A percentile compares a stretch with the other conserved stretches of the same genome.
phyloP scores from a whole-genome alignment of 1,284 basidiomycete species.

The Psilocybe mexicana region DNA sequence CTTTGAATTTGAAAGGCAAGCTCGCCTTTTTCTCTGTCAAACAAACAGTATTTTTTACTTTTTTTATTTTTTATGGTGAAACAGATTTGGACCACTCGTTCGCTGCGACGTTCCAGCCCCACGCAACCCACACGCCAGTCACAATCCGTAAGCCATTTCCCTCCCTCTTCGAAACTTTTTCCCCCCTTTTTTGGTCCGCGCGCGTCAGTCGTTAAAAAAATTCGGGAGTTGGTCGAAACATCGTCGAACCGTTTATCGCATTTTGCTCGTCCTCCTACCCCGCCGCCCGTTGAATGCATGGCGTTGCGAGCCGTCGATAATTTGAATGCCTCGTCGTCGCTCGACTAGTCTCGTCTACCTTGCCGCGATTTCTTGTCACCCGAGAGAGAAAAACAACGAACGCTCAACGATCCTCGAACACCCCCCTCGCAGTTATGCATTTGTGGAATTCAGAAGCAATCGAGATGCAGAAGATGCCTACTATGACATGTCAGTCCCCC shows the following conservation, averaged over 20 bases:
- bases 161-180: background rate
- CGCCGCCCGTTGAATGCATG: background rate
- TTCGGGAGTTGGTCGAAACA: conserved; percentile 25
- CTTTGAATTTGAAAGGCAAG: conserved; percentile 84
- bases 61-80: conserved; percentile 3
- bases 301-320: background rate
- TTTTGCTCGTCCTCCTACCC: conserved; percentile 15
- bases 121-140: conserved; percentile 66
- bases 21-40: conserved; percentile 6
- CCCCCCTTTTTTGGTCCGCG: background rate
- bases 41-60: background rate
- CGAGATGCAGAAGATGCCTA: conserved; percentile 90
- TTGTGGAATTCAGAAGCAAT: conserved; percentile 84
- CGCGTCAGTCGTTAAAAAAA: conserved; percentile 21
- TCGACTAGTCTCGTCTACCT: conserved; percentile 10
- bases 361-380: conserved; percentile 28
- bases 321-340: conserved; percentile 12
- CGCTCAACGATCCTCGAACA: conserved; percentile 67
- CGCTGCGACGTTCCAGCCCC: conserved; percentile 90
- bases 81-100: conserved; percentile 72
- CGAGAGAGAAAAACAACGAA: conserved; percentile 38
- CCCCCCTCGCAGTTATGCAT: conserved; percentile 76
- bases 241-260: conserved; percentile 28
- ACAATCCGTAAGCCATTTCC: conserved; percentile 71
- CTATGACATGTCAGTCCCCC: conserved; percentile 76